Base-by-base conservation (phyloP, 140 eudicot genomes). In the Ambrosia hybrid region DNA sequence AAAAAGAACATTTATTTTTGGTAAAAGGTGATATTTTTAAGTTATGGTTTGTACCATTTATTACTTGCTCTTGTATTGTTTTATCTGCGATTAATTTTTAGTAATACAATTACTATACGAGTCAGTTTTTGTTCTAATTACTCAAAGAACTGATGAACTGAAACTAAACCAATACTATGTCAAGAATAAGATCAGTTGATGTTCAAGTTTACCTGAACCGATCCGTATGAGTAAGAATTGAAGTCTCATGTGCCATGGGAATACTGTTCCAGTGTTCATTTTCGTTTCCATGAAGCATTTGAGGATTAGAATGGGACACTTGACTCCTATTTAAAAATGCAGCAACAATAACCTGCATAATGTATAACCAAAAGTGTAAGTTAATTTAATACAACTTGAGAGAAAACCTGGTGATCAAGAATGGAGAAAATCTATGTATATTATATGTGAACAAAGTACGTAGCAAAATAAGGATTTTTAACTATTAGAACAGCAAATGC, bases 301-400 rank as follows among this genome's bases (percentile, higher is more conserved):
- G 79, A 51, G 82, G 80, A 83, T 79, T 80, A 51, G 89, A 76
- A 49, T 92, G 88, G 66, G 72, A 73, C 49, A 64, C 77, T 74
- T 73, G 81, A 56, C 83, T 83, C 82, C 99, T 85, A 62, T 95
- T 95, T 34, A 78, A 48, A 68, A 67, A 39, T 66, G 99, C 97
- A 60, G 99, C 99, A 79, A 95, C 96, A 74, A 95, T 45, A 63
- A 95, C 99, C 99, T 95, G 75, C 39, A 49, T 21, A 70, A n/a
- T 21, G 9, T 48, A 58, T 37, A 63, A 76, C 13, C 46, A 46
- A 11, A 65, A 14, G 14, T 43, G n/a, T 3, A 34, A 10, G 67
- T 64, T 51, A 10, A 72, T 64, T 51, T 34, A 51, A n/a, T 10
- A 13, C 51, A 26, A 8, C 41, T 64, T 9, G 59, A 70, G 21